These are phyloP conservation scores for Allium cepa DNA, from an alignment of 106 monocot species.

Conservation along the genomic window DNA sequence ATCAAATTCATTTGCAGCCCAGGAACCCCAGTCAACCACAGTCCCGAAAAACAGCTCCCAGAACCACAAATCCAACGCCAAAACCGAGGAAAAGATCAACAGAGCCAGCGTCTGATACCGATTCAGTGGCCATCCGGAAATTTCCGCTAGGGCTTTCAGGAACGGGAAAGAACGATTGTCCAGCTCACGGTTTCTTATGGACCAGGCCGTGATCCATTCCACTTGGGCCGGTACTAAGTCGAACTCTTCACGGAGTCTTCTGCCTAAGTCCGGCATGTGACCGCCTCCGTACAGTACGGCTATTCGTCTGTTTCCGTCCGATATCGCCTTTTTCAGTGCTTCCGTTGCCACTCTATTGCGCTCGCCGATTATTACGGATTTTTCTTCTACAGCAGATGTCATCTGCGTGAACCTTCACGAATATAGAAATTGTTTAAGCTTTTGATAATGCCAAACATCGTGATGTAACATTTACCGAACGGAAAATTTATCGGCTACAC, in stretches of 20 bases:
- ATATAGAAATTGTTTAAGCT: background rate
- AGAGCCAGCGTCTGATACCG: conserved; percentile 68
- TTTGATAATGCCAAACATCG: background rate
- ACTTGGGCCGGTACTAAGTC: conserved; percentile 67
- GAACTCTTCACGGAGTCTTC: conserved; percentile 63
- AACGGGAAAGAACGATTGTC: conserved; percentile 48
- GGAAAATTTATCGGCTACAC: background rate
- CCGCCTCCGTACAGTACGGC: conserved; percentile 89
- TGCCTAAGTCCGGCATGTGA: conserved; percentile 88
- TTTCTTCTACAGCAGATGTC: conserved; percentile 52
- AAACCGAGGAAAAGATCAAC: conserved; percentile 54
- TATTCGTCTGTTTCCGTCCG: conserved; percentile 47
- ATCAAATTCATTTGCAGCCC: conserved; percentile 30
- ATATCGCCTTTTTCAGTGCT: conserved; percentile 54
- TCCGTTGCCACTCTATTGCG: conserved; percentile 67
- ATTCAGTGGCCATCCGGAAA: conserved; percentile 67
- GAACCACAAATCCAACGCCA: conserved; percentile 82
- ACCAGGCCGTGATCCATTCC: conserved; percentile 84
- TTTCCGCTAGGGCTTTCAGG: conserved; percentile 34
- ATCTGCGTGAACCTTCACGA: conserved; percentile 64
- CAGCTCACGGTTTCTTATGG: conserved; percentile 50
- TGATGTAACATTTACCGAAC: background rate
- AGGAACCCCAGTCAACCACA: conserved; percentile 50
- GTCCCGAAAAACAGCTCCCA: conserved; percentile 74
- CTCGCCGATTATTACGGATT: conserved; percentile 83